These are phyloP conservation scores for Talaromyces marneffei DNA, from an alignment of 2,329 filamentous ascomycete species.

Conservation along the genomic window DNA sequence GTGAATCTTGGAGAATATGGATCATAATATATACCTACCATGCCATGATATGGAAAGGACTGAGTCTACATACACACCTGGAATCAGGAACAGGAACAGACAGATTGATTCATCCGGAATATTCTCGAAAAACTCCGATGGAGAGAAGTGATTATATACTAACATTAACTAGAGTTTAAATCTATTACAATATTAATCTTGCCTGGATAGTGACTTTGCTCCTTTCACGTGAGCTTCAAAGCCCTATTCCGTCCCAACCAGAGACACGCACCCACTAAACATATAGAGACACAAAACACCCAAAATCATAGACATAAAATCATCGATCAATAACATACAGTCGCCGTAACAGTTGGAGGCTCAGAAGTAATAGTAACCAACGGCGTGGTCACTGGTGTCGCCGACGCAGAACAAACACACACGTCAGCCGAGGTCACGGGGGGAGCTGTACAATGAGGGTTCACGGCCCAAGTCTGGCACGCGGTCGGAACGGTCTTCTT, in stretches of 20 bases:
- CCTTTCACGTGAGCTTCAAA: not conserved
- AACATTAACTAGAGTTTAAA: too few relatives aligned
- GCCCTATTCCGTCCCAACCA: not conserved
- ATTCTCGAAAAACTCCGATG: too few relatives aligned
- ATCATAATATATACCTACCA: too few relatives aligned
- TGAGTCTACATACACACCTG: too few relatives aligned
- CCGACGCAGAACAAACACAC: constrained; percentile 29
- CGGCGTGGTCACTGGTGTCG: constrained; percentile 26
- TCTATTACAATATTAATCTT: too few relatives aligned
- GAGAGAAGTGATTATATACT: not conserved
- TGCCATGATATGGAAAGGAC: too few relatives aligned
- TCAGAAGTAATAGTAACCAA: constrained; percentile 17
- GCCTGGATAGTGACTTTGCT: too few relatives aligned
- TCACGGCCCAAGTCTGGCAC: constrained; percentile 24
- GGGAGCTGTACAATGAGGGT: constrained; percentile 29
- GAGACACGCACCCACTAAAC: not conserved
- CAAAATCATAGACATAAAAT: not conserved
- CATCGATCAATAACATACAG: not conserved
- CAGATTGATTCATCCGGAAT: too few relatives aligned
- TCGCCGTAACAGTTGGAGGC: constrained; percentile 1
- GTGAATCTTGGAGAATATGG: too few relatives aligned
- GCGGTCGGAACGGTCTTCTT: constrained; percentile 16
- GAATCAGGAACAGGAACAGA: too few relatives aligned
- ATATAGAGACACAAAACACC: not conserved
- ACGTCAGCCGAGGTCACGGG: constrained; percentile 25